These are phyloP conservation scores for Naegleria lovaniensis DNA, from an alignment of 208 protist species.

Conservation along the genomic window DNA sequence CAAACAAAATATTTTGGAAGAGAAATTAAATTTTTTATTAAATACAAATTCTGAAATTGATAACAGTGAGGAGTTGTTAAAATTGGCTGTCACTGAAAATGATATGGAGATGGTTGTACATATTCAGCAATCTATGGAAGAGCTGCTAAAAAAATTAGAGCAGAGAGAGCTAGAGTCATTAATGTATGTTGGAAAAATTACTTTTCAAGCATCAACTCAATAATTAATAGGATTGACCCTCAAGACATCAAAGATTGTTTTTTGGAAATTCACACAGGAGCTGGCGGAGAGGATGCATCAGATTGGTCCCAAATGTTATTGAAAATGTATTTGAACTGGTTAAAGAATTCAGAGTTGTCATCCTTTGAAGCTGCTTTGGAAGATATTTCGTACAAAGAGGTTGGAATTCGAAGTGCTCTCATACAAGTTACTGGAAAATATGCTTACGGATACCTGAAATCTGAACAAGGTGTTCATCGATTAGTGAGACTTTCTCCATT, in stretches of 20 bases:
- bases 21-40: neutral
- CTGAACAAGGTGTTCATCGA: constrained; percentile 8
- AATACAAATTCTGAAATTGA: neutral
- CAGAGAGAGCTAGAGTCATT: neutral
- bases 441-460: constrained; percentile 7
- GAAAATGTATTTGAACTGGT: constrained; percentile 24
- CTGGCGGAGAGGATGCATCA: neutral
- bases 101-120: neutral
- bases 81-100: neutral
- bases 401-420: neutral
- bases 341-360: neutral
- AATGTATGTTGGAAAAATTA: neutral
- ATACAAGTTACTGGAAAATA: neutral
- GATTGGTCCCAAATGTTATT: constrained; percentile 28
- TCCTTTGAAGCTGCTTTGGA: neutral
- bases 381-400: neutral
- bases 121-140: neutral
- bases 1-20: neutral
- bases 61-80: neutral
- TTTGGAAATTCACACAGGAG: constrained; percentile 11
- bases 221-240: neutral
- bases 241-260: neutral
- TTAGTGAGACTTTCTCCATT: constrained; percentile 24
- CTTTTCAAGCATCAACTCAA: too few relatives aligned
- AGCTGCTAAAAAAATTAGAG: neutral